phyloP scores from a whole-genome alignment of 2,329 filamentous ascomycete species.

The Cladobotryum protrusum region DNA sequence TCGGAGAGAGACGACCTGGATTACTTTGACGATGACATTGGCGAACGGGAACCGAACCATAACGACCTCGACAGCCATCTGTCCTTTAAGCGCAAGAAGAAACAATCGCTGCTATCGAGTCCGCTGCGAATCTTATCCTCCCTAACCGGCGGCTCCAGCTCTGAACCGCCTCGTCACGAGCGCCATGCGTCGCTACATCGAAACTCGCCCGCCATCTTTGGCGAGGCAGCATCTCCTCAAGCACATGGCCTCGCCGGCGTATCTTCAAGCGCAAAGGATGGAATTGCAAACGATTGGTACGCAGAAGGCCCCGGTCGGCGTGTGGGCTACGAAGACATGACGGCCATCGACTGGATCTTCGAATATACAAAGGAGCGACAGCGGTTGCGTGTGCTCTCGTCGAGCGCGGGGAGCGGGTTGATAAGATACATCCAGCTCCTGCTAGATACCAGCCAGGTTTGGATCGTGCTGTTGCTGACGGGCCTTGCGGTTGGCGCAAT shows the following conservation, averaged over 20 bases:
- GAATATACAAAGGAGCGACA: slow-evolving; percentile 96
- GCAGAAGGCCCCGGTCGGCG: slow-evolving; percentile 80
- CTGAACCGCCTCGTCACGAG: slow-evolving; percentile 1
- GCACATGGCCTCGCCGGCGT: slow-evolving; percentile 8
- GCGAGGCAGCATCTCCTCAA: slow-evolving; percentile 6
- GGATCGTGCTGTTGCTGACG: slow-evolving; percentile 80
- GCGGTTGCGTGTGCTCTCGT: slow-evolving; percentile 69
- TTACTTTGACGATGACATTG: slow-evolving; percentile 35
- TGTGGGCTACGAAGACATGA: slow-evolving; percentile 92
- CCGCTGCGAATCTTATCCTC: slow-evolving; percentile 44
- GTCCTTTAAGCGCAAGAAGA: slow-evolving; percentile 68
- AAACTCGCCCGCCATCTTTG: slow-evolving; percentile 3
- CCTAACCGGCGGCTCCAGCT: slow-evolving; percentile 29
- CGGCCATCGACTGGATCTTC: slow-evolving; percentile 99
- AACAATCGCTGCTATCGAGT: slow-evolving; percentile 39
- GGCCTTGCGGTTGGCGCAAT: slow-evolving; percentile 78
- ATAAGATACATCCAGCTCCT: slow-evolving; percentile 67
- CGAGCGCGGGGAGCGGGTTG: slow-evolving; percentile 60
- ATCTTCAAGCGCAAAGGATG: slow-evolving; percentile 37
- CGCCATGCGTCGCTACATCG: slow-evolving; percentile 2
- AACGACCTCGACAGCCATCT: slow-evolving; percentile 45
- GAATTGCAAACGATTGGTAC: slow-evolving; percentile 68
- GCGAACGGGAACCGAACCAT: slow-evolving; percentile 50
- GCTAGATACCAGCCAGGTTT: slow-evolving; percentile 82
- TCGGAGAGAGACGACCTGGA: slow-evolving; percentile 42